Evolutionary conservation across 305 asterid species (phyloP).

Genomic region (Solanum hybrid): DNA sequence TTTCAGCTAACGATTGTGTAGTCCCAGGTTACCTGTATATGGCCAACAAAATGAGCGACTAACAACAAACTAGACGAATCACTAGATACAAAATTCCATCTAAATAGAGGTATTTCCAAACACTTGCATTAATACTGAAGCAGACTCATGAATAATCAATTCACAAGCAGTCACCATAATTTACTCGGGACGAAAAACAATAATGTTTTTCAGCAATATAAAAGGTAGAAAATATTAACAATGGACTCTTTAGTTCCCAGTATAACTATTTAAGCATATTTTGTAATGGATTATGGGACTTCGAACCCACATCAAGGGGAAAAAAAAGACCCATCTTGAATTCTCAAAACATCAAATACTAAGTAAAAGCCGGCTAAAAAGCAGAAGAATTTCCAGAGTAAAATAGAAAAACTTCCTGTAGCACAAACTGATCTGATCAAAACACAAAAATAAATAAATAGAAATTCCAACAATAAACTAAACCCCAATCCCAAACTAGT

Average conservation of each 20-base stretch:
- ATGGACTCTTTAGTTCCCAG: neutral
- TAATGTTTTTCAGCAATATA: neutral
- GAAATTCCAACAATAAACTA: neutral
- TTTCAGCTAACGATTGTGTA: neutral
- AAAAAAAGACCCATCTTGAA: neutral
- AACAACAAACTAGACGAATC: neutral
- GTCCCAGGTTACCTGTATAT: conserved; percentile 16
- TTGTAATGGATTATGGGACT: neutral
- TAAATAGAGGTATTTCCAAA: conserved; percentile 6
- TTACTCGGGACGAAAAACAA: neutral
- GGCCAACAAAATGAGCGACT: neutral
- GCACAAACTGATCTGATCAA: neutral
- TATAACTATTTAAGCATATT: neutral
- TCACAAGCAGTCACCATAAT: neutral
- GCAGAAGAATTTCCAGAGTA: neutral
- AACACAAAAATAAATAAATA: neutral
- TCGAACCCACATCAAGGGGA: neutral
- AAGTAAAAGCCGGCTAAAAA: neutral
- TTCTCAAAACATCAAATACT: neutral
- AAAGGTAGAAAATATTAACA: neutral
- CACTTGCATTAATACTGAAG: neutral
- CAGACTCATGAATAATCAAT: neutral
- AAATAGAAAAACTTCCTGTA: neutral
- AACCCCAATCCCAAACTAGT: neutral
- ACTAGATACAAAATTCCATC: neutral